phyloP scores from a whole-genome alignment of 2,329 filamentous ascomycete species.

The Hypoxylon sp. region DNA sequence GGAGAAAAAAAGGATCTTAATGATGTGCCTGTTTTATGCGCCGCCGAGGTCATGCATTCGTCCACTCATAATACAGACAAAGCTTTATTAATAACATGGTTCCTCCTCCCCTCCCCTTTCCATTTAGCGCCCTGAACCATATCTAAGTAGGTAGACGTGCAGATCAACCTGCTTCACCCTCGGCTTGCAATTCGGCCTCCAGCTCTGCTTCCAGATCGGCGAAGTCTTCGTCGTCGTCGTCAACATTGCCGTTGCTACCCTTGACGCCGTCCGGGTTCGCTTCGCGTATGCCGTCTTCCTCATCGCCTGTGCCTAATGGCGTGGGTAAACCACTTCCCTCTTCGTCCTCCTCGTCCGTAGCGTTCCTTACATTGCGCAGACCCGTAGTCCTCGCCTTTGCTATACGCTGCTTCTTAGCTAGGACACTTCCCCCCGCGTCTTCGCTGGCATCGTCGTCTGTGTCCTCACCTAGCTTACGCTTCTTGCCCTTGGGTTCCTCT shows the following conservation, averaged over 20 bases:
- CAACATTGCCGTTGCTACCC: constrained; percentile 50
- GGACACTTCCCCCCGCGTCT: constrained; percentile 49
- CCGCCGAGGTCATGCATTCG: constrained; percentile 40
- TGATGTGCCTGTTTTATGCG: constrained; percentile 34
- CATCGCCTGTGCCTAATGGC: constrained; percentile 58
- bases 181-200: constrained; percentile 59
- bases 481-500: constrained; percentile 54
- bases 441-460: constrained; percentile 45
- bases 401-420: constrained; percentile 61
- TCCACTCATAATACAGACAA: constrained; percentile 39
- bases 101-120: neutral
- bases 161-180: constrained; percentile 55
- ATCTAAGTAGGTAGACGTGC: constrained; percentile 21
- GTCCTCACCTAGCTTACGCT: constrained; percentile 50
- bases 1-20: constrained; percentile 11
- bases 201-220: constrained; percentile 66
- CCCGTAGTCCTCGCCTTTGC: constrained; percentile 59
- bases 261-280: constrained; percentile 52
- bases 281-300: constrained; percentile 57
- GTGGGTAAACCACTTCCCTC: constrained; percentile 57
- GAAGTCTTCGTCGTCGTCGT: constrained; percentile 54
- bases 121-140: neutral
- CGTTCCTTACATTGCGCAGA: constrained; percentile 59
- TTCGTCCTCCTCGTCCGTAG: constrained; percentile 50
- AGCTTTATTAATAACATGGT: constrained; percentile 13